A percentile compares a stretch with the other conserved stretches of the same genome.
Conservation (phyloP, 2,329 filamentous ascomycete genomes). For the Lizonia empirigonia region DNA sequence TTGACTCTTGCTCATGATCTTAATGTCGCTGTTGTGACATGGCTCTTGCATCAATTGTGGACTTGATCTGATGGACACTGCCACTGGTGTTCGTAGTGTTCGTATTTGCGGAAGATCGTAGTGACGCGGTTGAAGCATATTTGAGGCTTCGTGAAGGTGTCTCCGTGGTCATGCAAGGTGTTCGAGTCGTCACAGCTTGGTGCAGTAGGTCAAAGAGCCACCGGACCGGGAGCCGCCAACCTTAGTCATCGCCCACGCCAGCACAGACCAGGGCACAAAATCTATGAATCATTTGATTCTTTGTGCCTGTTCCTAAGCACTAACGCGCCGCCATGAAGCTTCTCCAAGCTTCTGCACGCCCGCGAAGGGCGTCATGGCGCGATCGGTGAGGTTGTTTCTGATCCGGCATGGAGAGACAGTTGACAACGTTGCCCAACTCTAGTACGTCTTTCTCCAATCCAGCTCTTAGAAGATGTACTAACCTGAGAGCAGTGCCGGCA, state of each 20-base stretch:
- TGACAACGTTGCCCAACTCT: constrained; percentile 81
- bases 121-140: not conserved
- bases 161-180: not conserved
- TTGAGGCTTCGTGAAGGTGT: not conserved
- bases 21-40: not conserved
- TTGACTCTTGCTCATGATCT: no score
- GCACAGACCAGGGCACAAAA: constrained; percentile 18
- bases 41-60: not conserved
- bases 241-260: constrained; percentile 21
- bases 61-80: not conserved
- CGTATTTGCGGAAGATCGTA: not conserved
- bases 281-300: not conserved
- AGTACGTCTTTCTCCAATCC: constrained; percentile 54
- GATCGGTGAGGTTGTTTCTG: constrained; percentile 69
- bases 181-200: not conserved
- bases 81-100: not conserved
- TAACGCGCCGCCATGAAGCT: constrained; percentile 24
- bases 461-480: not conserved
- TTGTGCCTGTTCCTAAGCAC: constrained; percentile 3
- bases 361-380: constrained; percentile 30
- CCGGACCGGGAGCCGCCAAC: not conserved
- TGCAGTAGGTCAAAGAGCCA: not conserved
- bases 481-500: constrained; percentile 67
- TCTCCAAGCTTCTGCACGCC: constrained; percentile 16
- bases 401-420: constrained; percentile 90